Base-by-base conservation (phyloP, 2,329 filamentous ascomycete genomes). In the Sarocladium strictum region DNA sequence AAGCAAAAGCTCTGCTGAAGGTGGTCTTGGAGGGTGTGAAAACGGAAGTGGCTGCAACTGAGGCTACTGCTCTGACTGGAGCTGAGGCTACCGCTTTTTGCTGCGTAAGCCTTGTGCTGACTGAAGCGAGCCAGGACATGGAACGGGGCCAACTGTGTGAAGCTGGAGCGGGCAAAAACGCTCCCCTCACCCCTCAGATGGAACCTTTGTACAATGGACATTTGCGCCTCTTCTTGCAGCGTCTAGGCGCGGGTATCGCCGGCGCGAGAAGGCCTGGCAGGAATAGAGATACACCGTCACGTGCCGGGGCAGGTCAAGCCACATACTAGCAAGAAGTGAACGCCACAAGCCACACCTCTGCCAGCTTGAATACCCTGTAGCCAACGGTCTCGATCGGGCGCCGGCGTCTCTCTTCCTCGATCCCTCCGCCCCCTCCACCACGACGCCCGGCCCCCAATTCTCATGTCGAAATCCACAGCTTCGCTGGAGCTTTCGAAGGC, bases 1-100 rank as follows among this genome's bases (percentile, higher is more conserved):
- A 61, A 57, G 66, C 65, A 53, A 70, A 65, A 54, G 60, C 59
- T 56, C 65, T 63, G 12, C 33, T 47, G 43, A 27, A 47, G 3
- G n/a, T 38, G 50, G 50, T 23, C 33, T 32, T 40, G 47, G 11
- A 15, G 15, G n/a, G n/a, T n/a, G 47, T 23, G 10, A 17, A 17
- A 5, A 11, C 21, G 14, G 27, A 23, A 12, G 43, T 27, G 38
- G 38, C 35, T 23, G 21, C 10, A 43, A 17, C 19, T 21, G 17
- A 4, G 12, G 43, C 27, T 51, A 21, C 47, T 33, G 23, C 12
- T 29, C 23, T 29, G 26, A 19, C 47, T 27, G 43, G 29, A 49
- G 26, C 43, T 27, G 24, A 12, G 43, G n/a, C 43, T 49, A 7
- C 14, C 21, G 23, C 29, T 27, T 14, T 24, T n/a, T 14, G 27